Conservation (phyloP, 2,329 filamentous ascomycete genomes). For the Colletotrichum australisinense region DNA sequence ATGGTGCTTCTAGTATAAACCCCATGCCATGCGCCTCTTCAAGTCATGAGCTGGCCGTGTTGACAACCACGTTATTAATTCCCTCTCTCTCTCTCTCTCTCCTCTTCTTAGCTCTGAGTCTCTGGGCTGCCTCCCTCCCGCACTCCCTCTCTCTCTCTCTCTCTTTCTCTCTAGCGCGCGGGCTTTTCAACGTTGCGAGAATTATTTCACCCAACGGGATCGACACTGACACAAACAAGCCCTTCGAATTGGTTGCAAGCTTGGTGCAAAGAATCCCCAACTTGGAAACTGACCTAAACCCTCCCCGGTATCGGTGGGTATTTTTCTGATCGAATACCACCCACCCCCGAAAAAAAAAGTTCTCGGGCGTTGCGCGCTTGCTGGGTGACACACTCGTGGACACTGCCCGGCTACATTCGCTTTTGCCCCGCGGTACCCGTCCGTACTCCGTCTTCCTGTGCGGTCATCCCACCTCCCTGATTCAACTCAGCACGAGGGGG, state of each 20-base stretch:
- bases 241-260: not conserved
- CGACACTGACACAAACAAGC: not conserved
- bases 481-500: constrained; percentile 34
- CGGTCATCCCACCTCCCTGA: constrained; percentile 32
- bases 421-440: constrained; percentile 30
- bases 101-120: not conserved
- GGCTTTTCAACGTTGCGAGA: not conserved
- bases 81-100: not conserved
- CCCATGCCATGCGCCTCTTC: not conserved
- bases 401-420: constrained; percentile 14
- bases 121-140: not conserved
- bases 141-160: not conserved
- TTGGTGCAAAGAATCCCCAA: not conserved
- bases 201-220: not conserved
- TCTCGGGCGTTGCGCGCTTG: not conserved
- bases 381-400: constrained; percentile 14
- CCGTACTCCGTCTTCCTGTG: not conserved
- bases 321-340: constrained; percentile 1
- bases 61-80: not conserved
- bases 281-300: not conserved
- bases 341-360: constrained; percentile 11
- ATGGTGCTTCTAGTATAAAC: constrained; percentile 15
- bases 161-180: not conserved
- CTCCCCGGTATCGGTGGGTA: constrained; percentile 31
- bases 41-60: not conserved